Conservation (phyloP, 2,329 filamentous ascomycete genomes). For the Pseudocercospora vitis region DNA sequence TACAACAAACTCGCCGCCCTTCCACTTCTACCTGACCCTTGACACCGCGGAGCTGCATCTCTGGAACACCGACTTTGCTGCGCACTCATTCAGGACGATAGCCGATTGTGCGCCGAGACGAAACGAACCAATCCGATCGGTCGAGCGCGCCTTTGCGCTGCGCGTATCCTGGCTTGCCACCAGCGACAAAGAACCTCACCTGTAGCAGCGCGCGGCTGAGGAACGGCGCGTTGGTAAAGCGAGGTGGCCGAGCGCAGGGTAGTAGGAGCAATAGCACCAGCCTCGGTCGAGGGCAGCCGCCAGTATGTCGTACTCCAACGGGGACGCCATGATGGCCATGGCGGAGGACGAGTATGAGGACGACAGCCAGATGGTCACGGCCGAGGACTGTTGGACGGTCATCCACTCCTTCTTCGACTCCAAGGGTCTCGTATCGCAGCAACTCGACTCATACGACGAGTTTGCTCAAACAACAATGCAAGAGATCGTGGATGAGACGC, state of each 20-base stretch:
- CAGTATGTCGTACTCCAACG: conserved; percentile 27
- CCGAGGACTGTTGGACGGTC: conserved; percentile 97
- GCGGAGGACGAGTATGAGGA: conserved; percentile 28
- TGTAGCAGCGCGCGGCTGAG: neutral
- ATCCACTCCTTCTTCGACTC: conserved; percentile 96
- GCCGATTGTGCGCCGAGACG: neutral
- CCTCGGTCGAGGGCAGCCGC: neutral
- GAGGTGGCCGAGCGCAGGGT: neutral
- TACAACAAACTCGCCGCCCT: conserved; percentile 1
- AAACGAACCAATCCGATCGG: neutral
- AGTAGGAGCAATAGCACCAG: too few species aligned
- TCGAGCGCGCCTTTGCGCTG: conserved; percentile 24
- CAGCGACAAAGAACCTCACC: conserved; percentile 3
- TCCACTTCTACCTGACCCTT: neutral
- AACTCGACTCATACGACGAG: conserved; percentile 97
- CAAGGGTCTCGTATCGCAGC: conserved; percentile 94
- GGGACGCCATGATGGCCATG: conserved; percentile 29
- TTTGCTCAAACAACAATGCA: conserved; percentile 94
- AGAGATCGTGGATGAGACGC: conserved; percentile 89
- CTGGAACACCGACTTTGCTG: neutral
- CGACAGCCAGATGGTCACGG: conserved; percentile 63
- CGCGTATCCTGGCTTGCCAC: conserved; percentile 22
- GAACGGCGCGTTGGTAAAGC: neutral
- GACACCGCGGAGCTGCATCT: neutral
- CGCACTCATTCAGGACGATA: neutral